A percentile compares a stretch with the other conserved stretches of the same genome.
Evolutionary conservation across 2,329 filamentous ascomycete species (phyloP).

Genomic region (Aureobasidium leucospermi): DNA sequence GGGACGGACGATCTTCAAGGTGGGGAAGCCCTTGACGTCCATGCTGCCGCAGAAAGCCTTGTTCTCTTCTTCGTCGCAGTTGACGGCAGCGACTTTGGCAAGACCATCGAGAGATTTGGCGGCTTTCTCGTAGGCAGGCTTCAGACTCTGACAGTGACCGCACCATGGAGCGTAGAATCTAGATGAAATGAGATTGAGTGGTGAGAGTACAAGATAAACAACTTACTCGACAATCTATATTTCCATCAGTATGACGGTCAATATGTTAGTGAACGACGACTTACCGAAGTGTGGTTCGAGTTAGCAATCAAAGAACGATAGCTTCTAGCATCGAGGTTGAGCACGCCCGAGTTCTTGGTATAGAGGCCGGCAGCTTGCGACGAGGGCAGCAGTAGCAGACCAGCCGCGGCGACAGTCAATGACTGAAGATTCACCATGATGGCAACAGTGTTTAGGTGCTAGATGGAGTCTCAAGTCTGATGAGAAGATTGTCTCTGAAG

Average conservation of each 20-base stretch:
- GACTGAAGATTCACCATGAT: slow-evolving; percentile 16
- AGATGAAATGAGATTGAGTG: slow-evolving; percentile 20
- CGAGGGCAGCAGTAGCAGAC: slow-evolving; percentile 59
- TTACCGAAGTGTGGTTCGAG: slow-evolving; percentile 86
- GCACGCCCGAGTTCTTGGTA: slow-evolving; percentile 74
- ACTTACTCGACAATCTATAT: slow-evolving; percentile 34
- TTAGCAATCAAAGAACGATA: slow-evolving; percentile 78
- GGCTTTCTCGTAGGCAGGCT: slow-evolving; percentile 91
- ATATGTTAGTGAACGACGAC: slow-evolving; percentile 23
- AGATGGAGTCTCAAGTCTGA: background rate
- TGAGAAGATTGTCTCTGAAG: background rate
- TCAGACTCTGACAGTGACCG: slow-evolving; percentile 91
- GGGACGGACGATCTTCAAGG: slow-evolving; percentile 85
- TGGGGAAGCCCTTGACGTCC: slow-evolving; percentile 91
- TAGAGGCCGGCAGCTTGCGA: slow-evolving; percentile 68
- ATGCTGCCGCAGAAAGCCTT: slow-evolving; percentile 78
- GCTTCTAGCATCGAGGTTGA: slow-evolving; percentile 70
- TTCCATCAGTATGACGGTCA: background rate
- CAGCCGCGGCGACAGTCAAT: slow-evolving; percentile 48
- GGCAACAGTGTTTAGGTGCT: background rate
- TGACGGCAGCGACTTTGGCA: slow-evolving; percentile 87
- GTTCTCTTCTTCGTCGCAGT: slow-evolving; percentile 91
- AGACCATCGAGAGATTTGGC: slow-evolving; percentile 84
- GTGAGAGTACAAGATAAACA: background rate
- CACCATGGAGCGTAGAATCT: slow-evolving; percentile 95